Evolutionary conservation across 2,329 filamentous ascomycete species (phyloP), one percentile per base, ranked within the genome.

Genomic region (Bertia moriformis): DNA sequence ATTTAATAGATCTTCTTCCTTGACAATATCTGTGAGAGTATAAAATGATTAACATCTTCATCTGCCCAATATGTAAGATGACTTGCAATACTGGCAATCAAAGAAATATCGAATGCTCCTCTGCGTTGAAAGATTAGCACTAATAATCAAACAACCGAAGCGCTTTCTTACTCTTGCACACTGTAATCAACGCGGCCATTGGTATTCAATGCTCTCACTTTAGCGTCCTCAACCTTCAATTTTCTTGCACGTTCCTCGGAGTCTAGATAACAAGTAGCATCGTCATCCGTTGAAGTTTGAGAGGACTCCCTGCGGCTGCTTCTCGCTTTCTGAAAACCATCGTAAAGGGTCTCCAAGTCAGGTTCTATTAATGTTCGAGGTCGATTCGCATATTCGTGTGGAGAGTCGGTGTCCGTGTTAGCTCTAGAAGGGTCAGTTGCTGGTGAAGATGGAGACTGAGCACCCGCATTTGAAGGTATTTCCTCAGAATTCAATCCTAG

Each of bases 401-500:
- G 32, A 10, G 15, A 14, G 7, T 17, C 32, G 7, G 32, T 7
- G 10, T 18, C 10, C 7, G 32, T 14, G 7, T 7, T 18, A 17
- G 32, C 12, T 7, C 10, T 7, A 10, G 32, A 35, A 18, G 32
- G 7, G 17, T 18, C 32, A 29, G 24, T 10, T 29, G 24, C 24
- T 29, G 10, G 24, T 10, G 24, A 29, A 10, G n/a, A 10, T 29
- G 10, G 24, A 29, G 24, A 10, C 24, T 29, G 10, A 29, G 24
- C n/a, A 29, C 10, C 24, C 10, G n/a, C n/a, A 10, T n/a, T n/a
- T 29, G 24, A 10, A 10, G 24, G n/a, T 10, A n/a, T 29, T 29
- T 57, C 54, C 39, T 56, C 55, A 27, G 44, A 48, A 10, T 50
- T 69, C 39, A 83, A 67, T 2, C 79, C 79, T 4, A 84, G 63